A percentile compares a stretch with the other conserved stretches of the same genome.
These are phyloP conservation scores for Diaporthe australafricana DNA, from an alignment of 2,329 filamentous ascomycete genomes.

Conservation along the genomic window DNA sequence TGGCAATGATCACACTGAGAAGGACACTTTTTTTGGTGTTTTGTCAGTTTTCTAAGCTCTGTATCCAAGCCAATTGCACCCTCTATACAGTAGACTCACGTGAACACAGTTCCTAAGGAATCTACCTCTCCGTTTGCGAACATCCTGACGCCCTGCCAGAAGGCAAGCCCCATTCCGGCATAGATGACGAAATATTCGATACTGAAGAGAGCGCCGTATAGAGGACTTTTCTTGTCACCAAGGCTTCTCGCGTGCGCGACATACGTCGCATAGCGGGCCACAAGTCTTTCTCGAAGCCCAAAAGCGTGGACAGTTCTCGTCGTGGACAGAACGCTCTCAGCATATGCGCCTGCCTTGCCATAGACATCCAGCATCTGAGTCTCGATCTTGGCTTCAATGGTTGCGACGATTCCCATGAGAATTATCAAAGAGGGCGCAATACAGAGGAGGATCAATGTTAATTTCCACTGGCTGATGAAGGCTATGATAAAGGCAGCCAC, in stretches of 20 bases:
- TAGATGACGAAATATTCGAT: constrained; percentile 14
- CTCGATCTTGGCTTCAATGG: not conserved
- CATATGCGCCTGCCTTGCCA: constrained; percentile 1
- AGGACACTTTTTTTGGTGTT: not conserved
- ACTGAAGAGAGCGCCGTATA: not conserved
- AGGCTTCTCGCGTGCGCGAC: constrained; percentile 3
- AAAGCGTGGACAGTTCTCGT: constrained; percentile 2
- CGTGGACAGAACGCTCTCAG: constrained; percentile 5
- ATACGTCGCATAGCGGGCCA: not conserved
- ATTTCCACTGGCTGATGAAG: constrained; percentile 52
- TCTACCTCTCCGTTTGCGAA: not conserved
- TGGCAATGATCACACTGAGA: not conserved
- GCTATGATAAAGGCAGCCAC: constrained; percentile 50
- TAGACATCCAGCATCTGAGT: not conserved
- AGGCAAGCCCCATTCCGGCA: constrained; percentile 9
- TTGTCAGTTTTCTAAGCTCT: not conserved
- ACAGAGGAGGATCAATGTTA: constrained; percentile 55
- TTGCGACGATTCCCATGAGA: not conserved
- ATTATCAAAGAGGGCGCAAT: constrained; percentile 52
- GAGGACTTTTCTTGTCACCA: not conserved
- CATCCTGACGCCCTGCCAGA: constrained; percentile 10
- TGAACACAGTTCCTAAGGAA: constrained; percentile 1
- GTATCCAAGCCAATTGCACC: not conserved
- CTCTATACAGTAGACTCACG: not conserved
- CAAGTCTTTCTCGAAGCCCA: not conserved